phyloP scores from a whole-genome alignment of 1,139 yeast genomes.

The Sugiyamaella neomexicana region DNA sequence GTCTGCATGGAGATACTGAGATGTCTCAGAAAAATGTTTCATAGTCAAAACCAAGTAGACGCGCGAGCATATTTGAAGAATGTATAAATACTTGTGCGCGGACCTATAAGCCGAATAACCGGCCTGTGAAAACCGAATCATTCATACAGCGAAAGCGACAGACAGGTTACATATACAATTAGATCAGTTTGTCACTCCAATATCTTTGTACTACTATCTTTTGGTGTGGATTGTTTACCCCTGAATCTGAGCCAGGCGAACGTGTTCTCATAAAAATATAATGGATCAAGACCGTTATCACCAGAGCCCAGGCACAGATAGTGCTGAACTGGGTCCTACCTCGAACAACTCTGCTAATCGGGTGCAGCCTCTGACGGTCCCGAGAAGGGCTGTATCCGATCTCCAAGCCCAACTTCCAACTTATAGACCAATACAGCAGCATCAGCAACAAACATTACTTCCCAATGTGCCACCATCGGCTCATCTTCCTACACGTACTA shows the following conservation, averaged over 20 bases:
- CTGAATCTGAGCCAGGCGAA: no score
- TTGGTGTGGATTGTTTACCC: no score
- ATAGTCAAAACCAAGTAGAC: background rate
- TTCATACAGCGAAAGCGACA: background rate
- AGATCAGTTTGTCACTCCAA: no score
- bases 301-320: background rate
- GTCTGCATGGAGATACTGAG: background rate
- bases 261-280: background rate
- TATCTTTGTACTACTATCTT: no score
- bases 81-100: background rate
- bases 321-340: background rate
- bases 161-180: background rate
- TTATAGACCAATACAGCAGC: background rate
- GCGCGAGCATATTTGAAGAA: background rate
- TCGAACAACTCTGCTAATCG: background rate
- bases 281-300: background rate
- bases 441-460: background rate
- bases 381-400: slow-evolving; percentile 3
- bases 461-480: slow-evolving; percentile 13
- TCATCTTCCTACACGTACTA: slow-evolving; percentile 1
- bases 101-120: background rate
- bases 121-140: background rate
- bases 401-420: background rate
- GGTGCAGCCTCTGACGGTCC: slow-evolving; percentile 2
- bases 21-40: background rate